Conservation (phyloP, 2,329 filamentous ascomycete genomes). For the Stagonosporopsis chrysanthemi region DNA sequence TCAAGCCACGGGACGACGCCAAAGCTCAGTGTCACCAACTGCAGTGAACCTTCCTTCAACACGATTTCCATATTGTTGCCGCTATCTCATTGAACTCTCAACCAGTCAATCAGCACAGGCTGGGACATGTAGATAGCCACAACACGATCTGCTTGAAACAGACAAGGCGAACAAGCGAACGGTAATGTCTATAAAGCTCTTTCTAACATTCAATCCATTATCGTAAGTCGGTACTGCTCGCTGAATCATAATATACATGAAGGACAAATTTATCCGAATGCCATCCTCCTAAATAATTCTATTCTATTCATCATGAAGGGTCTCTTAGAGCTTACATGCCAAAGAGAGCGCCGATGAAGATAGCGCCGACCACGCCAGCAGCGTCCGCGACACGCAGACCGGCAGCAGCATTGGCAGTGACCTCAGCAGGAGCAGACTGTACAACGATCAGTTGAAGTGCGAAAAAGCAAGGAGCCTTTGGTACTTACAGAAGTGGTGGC, state of each 20-base stretch:
- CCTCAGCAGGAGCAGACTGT: constrained; percentile 27
- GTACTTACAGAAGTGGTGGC: constrained; percentile 25
- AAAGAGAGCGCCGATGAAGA: constrained; percentile 27
- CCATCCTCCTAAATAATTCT: not conserved
- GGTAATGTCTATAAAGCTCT: not conserved
- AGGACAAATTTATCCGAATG: not conserved
- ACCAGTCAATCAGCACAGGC: too few relatives aligned
- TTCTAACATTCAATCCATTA: not conserved
- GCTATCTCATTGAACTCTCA: too few relatives aligned
- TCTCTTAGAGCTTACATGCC: constrained; percentile 18
- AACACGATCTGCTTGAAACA: not conserved
- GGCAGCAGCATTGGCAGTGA: constrained; percentile 27
- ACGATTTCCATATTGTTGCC: not conserved
- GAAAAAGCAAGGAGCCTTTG: not conserved
- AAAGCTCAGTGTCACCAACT: not conserved
- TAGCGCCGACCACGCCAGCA: constrained; percentile 26
- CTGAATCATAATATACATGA: not conserved
- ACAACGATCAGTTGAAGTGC: not conserved
- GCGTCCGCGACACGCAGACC: constrained; percentile 6
- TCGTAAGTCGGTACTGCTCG: not conserved
- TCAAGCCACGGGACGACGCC: not conserved
- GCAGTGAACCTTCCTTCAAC: not conserved
- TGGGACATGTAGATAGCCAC: too few relatives aligned
- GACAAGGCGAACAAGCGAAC: not conserved
- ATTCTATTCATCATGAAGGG: not conserved